Conservation (phyloP, 169 alveolate genomes). For the Sarcocystis neurona region DNA sequence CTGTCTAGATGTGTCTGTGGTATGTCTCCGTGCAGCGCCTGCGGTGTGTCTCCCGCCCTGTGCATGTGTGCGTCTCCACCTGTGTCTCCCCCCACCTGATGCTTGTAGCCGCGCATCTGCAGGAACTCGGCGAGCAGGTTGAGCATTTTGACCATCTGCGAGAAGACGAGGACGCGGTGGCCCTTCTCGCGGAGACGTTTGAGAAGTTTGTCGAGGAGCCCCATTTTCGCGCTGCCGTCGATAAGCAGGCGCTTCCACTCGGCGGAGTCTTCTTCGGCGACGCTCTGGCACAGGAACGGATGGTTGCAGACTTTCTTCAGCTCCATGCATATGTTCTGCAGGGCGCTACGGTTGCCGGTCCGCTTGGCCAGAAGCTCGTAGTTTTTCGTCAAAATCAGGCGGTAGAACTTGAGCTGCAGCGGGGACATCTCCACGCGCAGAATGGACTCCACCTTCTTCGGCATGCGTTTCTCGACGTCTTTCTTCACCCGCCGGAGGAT, state of each 20-base stretch:
- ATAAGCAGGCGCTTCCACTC: conserved; percentile 1
- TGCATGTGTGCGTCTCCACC: too few relatives aligned
- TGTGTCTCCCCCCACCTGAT: conserved; percentile 79
- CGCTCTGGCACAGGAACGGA: conserved; percentile 94
- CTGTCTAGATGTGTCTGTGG: background rate
- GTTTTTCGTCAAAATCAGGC: conserved; percentile 84
- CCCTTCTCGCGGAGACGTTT: conserved; percentile 83
- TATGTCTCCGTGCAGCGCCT: background rate
- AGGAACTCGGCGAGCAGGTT: conserved; percentile 88
- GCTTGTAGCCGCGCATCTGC: conserved; percentile 90
- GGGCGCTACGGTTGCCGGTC: conserved; percentile 84
- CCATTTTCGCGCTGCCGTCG: conserved; percentile 88
- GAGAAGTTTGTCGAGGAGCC: conserved; percentile 92
- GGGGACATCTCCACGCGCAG: conserved; percentile 90
- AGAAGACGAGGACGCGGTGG: conserved; percentile 92
- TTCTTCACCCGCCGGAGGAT: conserved; percentile 87
- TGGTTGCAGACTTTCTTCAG: conserved; percentile 97
- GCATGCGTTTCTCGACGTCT: conserved; percentile 90
- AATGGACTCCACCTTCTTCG: conserved; percentile 89
- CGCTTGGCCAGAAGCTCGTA: conserved; percentile 86
- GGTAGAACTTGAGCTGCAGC: conserved; percentile 85
- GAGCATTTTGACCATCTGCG: conserved; percentile 92
- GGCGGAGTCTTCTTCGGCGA: conserved; percentile 76
- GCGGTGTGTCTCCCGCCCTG: background rate
- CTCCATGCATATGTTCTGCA: conserved; percentile 92